Evolutionary conservation across 78 protist species (phyloP).

Genomic region (Polysphondylium violaceum): DNA sequence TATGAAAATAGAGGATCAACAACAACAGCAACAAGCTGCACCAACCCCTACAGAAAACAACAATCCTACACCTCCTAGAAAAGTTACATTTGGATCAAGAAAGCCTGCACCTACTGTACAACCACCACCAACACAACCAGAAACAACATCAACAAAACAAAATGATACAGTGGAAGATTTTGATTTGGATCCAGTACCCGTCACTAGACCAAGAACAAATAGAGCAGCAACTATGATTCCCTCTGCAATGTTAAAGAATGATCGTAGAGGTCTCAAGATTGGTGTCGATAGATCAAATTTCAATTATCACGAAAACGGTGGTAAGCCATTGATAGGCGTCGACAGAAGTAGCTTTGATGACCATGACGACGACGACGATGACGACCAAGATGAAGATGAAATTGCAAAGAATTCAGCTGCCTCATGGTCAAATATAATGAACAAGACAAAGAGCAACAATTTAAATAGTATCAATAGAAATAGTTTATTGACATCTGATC

Average conservation of each 20-base stretch:
- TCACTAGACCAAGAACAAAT: constrained; percentile 55
- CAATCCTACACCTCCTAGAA: constrained; percentile 3
- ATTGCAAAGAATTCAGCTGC: neutral
- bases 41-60: neutral
- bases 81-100: constrained; percentile 31
- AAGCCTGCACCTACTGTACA: neutral
- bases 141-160: neutral
- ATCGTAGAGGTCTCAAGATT: constrained; percentile 13
- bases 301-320: neutral
- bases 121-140: neutral
- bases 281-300: constrained; percentile 7
- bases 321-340: too few relatives aligned
- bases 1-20: neutral
- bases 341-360: neutral
- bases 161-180: neutral
- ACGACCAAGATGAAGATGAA: constrained; percentile 18
- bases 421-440: constrained; percentile 41
- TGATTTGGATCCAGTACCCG: constrained; percentile 46
- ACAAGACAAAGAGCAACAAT: constrained; percentile 8
- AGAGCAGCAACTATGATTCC: constrained; percentile 61
- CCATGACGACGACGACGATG: constrained; percentile 28
- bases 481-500: neutral
- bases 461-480: neutral
- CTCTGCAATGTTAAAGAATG: constrained; percentile 2
- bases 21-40: neutral